Conservation (phyloP, 805 yeast species). For the Kodamaea laetipori region DNA sequence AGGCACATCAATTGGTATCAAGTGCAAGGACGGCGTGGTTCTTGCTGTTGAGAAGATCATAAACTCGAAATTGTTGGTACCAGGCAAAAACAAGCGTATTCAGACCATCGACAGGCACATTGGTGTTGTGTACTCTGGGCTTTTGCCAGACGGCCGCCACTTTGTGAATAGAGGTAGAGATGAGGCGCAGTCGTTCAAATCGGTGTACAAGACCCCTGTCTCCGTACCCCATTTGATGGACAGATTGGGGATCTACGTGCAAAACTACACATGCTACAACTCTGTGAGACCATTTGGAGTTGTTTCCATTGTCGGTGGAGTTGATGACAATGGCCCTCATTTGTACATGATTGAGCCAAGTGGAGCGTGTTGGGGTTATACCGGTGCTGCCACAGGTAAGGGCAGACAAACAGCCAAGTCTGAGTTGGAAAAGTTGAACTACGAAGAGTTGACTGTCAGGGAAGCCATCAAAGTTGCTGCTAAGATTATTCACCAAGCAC, state of each 20-base stretch:
- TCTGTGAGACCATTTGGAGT: conserved; percentile 98
- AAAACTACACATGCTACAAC: conserved; percentile 92
- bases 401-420: conserved; percentile 98
- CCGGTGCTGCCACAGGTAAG: conserved; percentile 96
- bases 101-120: conserved; percentile 92
- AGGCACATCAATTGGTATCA: conserved; percentile 91
- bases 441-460: conserved; percentile 63
- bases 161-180: conserved; percentile 90
- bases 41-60: conserved; percentile 95
- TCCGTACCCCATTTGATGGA: conserved; percentile 81
- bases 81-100: conserved; percentile 84
- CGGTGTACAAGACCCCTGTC: conserved; percentile 72
- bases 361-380: conserved; percentile 96
- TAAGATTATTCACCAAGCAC: conserved; percentile 87
- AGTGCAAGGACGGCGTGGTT: conserved; percentile 91
- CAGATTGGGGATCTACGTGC: conserved; percentile 87
- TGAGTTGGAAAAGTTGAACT: conserved; percentile 87
- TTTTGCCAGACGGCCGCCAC: conserved; percentile 95
- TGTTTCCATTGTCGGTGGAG: conserved; percentile 89
- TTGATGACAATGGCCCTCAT: conserved; percentile 87
- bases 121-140: conserved; percentile 94
- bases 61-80: conserved; percentile 82
- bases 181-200: conserved; percentile 80
- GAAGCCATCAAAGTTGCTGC: conserved; percentile 96
- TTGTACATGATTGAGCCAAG: conserved; percentile 97